These are phyloP conservation scores for Mycosarcoma mackinlayi DNA, from an alignment of 1,284 basidiomycete species.

Conservation along the genomic window DNA sequence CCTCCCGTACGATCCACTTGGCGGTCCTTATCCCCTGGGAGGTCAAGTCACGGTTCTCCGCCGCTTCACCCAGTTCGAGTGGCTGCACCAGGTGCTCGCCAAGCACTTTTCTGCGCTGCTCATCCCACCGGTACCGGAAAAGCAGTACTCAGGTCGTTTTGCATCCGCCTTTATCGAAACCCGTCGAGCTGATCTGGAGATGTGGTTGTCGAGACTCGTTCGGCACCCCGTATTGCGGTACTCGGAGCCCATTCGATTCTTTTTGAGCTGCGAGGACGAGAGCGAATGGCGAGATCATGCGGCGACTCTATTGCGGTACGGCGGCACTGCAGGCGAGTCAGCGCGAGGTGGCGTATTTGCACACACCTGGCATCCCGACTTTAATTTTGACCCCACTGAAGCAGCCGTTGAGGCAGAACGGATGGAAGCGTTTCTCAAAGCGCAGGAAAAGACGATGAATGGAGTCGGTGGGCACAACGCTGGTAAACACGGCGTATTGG, in stretches of 20 bases:
- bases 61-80: slow-evolving; percentile 84
- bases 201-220: slow-evolving; percentile 78
- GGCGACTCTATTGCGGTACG: slow-evolving; percentile 13
- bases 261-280: slow-evolving; percentile 71
- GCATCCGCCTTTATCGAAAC: slow-evolving; percentile 83
- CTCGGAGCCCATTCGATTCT: slow-evolving; percentile 82
- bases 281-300: slow-evolving; percentile 31
- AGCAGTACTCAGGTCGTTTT: slow-evolving; percentile 83
- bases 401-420: slow-evolving; percentile 42
- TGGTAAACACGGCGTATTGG: slow-evolving; percentile 42
- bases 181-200: slow-evolving; percentile 79
- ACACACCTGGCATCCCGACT: slow-evolving; percentile 82
- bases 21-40: slow-evolving; percentile 36
- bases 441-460: slow-evolving; percentile 50
- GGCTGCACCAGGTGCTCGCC: slow-evolving; percentile 77
- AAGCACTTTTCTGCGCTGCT: slow-evolving; percentile 79
- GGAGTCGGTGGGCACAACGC: slow-evolving; percentile 38
- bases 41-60: slow-evolving; percentile 73
- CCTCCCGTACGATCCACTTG: slow-evolving; percentile 53
- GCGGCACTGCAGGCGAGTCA: background rate
- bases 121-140: slow-evolving; percentile 82
- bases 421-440: slow-evolving; percentile 40
- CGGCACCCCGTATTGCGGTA: slow-evolving; percentile 82
- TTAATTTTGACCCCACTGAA: slow-evolving; percentile 76
- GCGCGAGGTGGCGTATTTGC: slow-evolving; percentile 74